These are phyloP conservation scores for Arthrinium puccinioides DNA, from an alignment of 2,329 filamentous ascomycete genomes.

Conservation along the genomic window DNA sequence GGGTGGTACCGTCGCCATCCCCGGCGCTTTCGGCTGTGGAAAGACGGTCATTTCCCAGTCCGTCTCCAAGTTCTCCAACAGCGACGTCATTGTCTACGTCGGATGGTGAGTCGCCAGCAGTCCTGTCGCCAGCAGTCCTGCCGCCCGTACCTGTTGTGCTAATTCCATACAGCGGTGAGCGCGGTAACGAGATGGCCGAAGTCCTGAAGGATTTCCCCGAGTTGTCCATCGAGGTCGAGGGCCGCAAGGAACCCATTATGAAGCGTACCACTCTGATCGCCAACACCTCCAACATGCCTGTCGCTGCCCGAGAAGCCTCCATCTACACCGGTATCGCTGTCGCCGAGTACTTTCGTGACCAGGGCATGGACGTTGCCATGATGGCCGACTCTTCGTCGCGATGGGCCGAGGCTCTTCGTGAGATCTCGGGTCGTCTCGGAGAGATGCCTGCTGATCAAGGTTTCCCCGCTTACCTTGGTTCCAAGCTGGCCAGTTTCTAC, in stretches of 20 bases:
- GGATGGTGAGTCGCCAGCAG: too few species aligned
- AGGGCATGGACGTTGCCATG: conserved; percentile 97
- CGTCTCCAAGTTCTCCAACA: conserved; percentile 99
- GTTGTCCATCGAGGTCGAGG: conserved; percentile 89
- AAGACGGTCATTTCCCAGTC: conserved; percentile 99
- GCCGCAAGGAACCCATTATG: conserved; percentile 98
- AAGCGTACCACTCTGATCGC: conserved; percentile 98
- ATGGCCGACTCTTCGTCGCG: conserved; percentile 98
- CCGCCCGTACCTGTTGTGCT: too few species aligned
- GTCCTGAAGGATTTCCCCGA: conserved; percentile 99
- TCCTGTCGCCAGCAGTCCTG: too few species aligned
- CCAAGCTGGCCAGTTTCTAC: conserved; percentile 98
- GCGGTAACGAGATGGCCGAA: conserved; percentile 99
- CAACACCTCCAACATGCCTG: conserved; percentile 99
- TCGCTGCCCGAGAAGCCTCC: conserved; percentile 94
- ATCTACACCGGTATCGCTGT: conserved; percentile 97
- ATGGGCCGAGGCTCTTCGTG: conserved; percentile 97
- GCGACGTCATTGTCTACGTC: conserved; percentile 97
- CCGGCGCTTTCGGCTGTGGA: conserved; percentile 95
- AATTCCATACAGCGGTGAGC: too few species aligned
- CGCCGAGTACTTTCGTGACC: conserved; percentile 94
- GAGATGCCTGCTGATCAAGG: conserved; percentile 99
- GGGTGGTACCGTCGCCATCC: conserved; percentile 95
- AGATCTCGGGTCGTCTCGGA: conserved; percentile 95
- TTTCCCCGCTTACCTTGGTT: conserved; percentile 95